These are phyloP conservation scores for Zygoascus meyerae DNA, from an alignment of 1,139 yeast species.

Conservation along the genomic window DNA sequence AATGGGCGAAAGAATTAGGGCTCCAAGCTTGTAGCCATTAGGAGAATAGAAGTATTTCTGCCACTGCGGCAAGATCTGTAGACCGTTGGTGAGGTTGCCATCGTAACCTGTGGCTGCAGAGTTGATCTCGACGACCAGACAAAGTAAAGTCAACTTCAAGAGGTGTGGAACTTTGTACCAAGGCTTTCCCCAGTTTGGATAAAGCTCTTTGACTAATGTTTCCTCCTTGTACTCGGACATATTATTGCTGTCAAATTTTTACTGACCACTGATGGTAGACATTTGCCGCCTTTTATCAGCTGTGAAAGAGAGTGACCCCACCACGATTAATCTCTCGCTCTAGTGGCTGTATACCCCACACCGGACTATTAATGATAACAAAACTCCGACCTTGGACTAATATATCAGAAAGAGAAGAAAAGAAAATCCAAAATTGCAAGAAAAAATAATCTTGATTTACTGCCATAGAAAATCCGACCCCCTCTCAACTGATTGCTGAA, in stretches of 20 bases:
- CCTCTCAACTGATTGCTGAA: too few species aligned
- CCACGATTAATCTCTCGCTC: too few species aligned
- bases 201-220: neutral
- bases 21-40: slow-evolving; percentile 42
- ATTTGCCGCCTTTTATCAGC: too few species aligned
- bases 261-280: too few species aligned
- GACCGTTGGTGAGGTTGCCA: slow-evolving; percentile 48
- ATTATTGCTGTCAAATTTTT: neutral
- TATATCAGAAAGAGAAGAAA: too few species aligned
- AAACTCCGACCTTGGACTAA: too few species aligned
- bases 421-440: too few species aligned
- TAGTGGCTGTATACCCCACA: too few species aligned
- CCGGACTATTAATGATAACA: too few species aligned
- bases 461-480: too few species aligned
- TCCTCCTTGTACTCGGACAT: neutral
- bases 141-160: slow-evolving; percentile 34
- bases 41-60: slow-evolving; percentile 33
- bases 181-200: slow-evolving; percentile 22
- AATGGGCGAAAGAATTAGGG: slow-evolving; percentile 4
- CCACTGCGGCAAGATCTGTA: slow-evolving; percentile 43
- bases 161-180: slow-evolving; percentile 39
- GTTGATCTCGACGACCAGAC: slow-evolving; percentile 40
- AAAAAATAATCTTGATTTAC: too few species aligned
- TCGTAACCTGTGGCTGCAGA: slow-evolving; percentile 49
- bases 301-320: too few species aligned